A percentile compares a stretch with the other conserved stretches of the same genome.
These are phyloP conservation scores for Penicillium sp. DNA, from an alignment of 2,329 filamentous ascomycete genomes.

Conservation along the genomic window DNA sequence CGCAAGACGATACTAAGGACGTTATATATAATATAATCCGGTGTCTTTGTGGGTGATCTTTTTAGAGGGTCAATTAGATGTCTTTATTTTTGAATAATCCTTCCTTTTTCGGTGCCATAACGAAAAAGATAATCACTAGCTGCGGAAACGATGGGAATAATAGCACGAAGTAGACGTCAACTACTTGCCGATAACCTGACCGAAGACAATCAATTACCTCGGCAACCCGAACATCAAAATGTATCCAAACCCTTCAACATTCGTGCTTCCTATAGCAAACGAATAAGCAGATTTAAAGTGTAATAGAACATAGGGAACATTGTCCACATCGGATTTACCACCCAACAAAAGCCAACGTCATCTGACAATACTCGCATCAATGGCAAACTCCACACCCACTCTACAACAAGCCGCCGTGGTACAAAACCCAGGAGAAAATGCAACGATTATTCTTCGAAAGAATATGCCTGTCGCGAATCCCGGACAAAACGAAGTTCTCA, in stretches of 20 bases:
- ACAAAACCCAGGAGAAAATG: constrained; percentile 14
- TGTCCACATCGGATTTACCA: background rate
- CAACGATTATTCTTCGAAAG: constrained; percentile 11
- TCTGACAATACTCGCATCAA: background rate
- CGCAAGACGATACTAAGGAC: no score
- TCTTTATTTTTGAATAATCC: no score
- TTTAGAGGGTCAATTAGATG: no score
- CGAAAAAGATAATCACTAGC: no score
- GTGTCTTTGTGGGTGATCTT: no score
- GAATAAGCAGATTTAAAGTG: background rate
- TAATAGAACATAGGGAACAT: background rate
- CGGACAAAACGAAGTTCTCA: constrained; percentile 18
- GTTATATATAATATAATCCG: no score
- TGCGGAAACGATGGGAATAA: background rate
- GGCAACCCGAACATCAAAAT: background rate
- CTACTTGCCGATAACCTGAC: constrained; percentile 4
- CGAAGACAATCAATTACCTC: constrained; percentile 4
- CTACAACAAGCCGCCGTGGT: constrained; percentile 19
- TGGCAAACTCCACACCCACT: constrained; percentile 1
- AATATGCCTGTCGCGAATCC: constrained; percentile 17
- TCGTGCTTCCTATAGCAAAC: background rate
- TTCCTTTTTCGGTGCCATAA: no score
- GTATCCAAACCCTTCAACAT: background rate
- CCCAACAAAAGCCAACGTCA: background rate
- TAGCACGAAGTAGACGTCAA: background rate